A percentile compares a stretch with the other conserved stretches of the same genome.
phyloP scores from a whole-genome alignment of 2,329 filamentous ascomycete genomes.

The Taxawa tesnikishii region DNA sequence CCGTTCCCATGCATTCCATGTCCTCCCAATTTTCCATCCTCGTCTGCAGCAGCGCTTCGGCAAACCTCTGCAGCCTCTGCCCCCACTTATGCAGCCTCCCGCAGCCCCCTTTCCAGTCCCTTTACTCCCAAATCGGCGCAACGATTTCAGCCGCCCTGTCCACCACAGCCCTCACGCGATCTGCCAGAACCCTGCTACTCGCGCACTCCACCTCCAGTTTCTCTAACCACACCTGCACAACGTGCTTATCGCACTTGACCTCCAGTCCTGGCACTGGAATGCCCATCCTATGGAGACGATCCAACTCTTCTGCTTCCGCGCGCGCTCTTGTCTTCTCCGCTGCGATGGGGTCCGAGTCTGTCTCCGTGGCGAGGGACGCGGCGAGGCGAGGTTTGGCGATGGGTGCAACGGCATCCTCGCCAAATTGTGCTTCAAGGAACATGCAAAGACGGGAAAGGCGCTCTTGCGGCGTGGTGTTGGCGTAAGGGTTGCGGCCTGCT shows the following conservation, averaged over 20 bases:
- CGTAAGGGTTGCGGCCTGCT: conserved; percentile 57
- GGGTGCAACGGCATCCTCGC: conserved; percentile 66
- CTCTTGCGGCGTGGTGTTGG: conserved; percentile 58
- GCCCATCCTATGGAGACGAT: conserved; percentile 67
- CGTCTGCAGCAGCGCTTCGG: too few relatives aligned
- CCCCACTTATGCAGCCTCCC: too few relatives aligned
- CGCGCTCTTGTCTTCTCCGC: conserved; percentile 44
- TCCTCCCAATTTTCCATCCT: too few relatives aligned
- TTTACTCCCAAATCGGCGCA: conserved; percentile 9
- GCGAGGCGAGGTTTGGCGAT: conserved; percentile 52
- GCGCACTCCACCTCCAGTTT: conserved; percentile 78
- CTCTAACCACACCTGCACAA: conserved; percentile 86
- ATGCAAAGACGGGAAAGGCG: conserved; percentile 77
- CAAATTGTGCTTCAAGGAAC: conserved; percentile 96
- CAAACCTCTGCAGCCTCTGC: too few relatives aligned
- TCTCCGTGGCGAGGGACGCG: conserved; percentile 16
- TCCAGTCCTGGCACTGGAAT: conserved; percentile 84
- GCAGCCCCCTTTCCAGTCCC: too few relatives aligned
- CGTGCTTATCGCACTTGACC: conserved; percentile 77
- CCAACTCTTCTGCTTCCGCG: conserved; percentile 45
- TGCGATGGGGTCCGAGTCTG: conserved; percentile 31
- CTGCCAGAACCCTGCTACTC: conserved; percentile 62
- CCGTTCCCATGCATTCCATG: too few relatives aligned
- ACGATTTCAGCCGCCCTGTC: conserved; percentile 66
- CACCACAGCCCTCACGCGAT: conserved; percentile 78